These are phyloP conservation scores for Melocanna baccifera DNA, from an alignment of 176 grass and related monocot species.

Conservation along the genomic window DNA sequence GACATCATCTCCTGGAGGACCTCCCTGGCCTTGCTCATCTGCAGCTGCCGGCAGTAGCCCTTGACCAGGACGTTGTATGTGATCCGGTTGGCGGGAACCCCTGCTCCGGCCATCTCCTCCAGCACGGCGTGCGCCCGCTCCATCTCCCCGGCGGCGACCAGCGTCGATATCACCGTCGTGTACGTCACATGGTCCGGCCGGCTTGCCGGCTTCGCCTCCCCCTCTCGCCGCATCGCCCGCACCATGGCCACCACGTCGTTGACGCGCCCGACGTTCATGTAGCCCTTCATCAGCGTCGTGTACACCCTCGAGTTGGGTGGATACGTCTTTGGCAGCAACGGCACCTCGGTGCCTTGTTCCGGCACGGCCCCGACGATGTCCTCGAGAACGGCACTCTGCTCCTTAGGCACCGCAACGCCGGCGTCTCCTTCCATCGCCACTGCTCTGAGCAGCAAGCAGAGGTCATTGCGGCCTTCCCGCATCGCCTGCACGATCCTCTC, in stretches of 20 bases:
- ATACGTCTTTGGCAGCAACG: conserved; percentile 50
- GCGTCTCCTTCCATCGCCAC: not conserved
- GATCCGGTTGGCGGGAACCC: conserved; percentile 54
- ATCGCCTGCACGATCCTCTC: conserved; percentile 83
- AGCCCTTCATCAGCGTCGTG: conserved; percentile 93
- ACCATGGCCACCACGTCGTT: conserved; percentile 67
- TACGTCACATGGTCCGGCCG: conserved; percentile 73
- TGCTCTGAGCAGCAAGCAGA: conserved; percentile 48
- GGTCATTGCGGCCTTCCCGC: conserved; percentile 61
- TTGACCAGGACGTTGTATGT: conserved; percentile 94
- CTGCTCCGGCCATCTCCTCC: conserved; percentile 51
- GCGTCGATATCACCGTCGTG: conserved; percentile 70
- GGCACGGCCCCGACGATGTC: conserved; percentile 31
- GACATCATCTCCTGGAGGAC: conserved; percentile 44
- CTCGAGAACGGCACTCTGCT: conserved; percentile 52
- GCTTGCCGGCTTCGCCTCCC: conserved; percentile 40
- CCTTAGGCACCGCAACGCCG: not conserved
- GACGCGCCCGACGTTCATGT: conserved; percentile 77
- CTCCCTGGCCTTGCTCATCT: conserved; percentile 53
- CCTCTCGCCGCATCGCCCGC: conserved; percentile 65
- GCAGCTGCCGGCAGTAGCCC: conserved; percentile 83
- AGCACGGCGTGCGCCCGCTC: conserved; percentile 54
- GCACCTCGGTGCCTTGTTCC: not conserved
- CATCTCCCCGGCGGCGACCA: conserved; percentile 55
- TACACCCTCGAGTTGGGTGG: conserved; percentile 67